Conservation (phyloP, 352 stramenopile genomes). For the Thalassiosira gravida region DNA sequence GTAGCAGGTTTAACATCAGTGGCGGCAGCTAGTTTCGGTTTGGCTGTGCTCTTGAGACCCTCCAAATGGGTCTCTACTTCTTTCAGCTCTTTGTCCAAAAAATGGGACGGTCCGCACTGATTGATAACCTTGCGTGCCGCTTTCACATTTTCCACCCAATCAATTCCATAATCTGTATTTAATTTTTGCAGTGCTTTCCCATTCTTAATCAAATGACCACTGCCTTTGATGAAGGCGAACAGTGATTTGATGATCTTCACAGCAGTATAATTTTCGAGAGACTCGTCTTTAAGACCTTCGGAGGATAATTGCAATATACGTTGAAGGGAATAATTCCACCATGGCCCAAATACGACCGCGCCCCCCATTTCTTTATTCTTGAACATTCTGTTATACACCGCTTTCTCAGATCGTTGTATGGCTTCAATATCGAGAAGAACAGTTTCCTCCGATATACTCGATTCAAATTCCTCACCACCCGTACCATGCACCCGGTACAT, state of each 20-base stretch:
- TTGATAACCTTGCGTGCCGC: slow-evolving; percentile 38
- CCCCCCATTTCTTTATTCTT: slow-evolving; percentile 44
- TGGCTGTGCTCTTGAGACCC: slow-evolving; percentile 15
- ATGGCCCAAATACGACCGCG: slow-evolving; percentile 49
- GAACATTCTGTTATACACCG: slow-evolving; percentile 43
- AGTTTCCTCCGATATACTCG: slow-evolving; percentile 36
- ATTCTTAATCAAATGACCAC: slow-evolving; percentile 32
- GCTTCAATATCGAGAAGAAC: slow-evolving; percentile 49
- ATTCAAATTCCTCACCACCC: slow-evolving; percentile 3
- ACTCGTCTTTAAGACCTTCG: slow-evolving; percentile 3
- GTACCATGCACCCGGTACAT: slow-evolving; percentile 16
- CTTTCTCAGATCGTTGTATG: slow-evolving; percentile 29
- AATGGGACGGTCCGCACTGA: slow-evolving; percentile 16
- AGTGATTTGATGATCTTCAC: slow-evolving; percentile 46
- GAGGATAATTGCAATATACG: slow-evolving; percentile 38
- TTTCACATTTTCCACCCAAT: slow-evolving; percentile 37
- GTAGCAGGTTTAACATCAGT: slow-evolving; percentile 7
- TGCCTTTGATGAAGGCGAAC: slow-evolving; percentile 44
- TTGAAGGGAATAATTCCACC: slow-evolving; percentile 52
- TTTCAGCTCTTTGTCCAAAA: slow-evolving; percentile 37
- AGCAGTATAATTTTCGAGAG: slow-evolving; percentile 34
- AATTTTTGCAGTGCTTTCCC: slow-evolving; percentile 24
- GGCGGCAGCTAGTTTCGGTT: not conserved
- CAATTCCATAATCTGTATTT: slow-evolving; percentile 42
- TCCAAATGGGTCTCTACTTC: slow-evolving; percentile 39